phyloP scores from a whole-genome alignment of 2,329 filamentous ascomycete species.

The Ustilaginoidea virens region DNA sequence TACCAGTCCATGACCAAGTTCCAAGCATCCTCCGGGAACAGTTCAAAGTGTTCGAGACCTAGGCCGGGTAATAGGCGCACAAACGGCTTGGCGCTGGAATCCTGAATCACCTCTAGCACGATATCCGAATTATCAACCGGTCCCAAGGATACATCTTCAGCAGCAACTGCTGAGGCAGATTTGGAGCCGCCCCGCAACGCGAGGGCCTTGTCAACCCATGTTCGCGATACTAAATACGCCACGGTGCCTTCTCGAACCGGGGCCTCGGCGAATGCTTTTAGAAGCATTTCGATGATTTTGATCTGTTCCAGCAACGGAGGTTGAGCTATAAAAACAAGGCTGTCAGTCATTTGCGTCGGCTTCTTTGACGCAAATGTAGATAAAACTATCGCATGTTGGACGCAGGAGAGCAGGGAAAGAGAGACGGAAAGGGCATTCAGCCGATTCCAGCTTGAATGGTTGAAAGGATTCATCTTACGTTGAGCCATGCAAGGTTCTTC shows the following conservation, averaged over 20 bases:
- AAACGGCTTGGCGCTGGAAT: constrained; percentile 39
- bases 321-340: constrained; percentile 8
- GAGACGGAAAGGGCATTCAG: background rate
- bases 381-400: too few species aligned
- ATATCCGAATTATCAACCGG: constrained; percentile 81
- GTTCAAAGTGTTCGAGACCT: constrained; percentile 55
- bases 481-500: constrained; percentile 1
- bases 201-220: constrained; percentile 63
- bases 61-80: constrained; percentile 58
- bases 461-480: constrained; percentile 3
- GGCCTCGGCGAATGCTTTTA: constrained; percentile 33
- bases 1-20: constrained; percentile 71
- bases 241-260: constrained; percentile 54
- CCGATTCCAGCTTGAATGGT: background rate
- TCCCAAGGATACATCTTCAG: constrained; percentile 47
- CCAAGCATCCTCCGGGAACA: constrained; percentile 72
- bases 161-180: constrained; percentile 41
- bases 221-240: constrained; percentile 62
- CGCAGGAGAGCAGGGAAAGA: background rate
- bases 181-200: constrained; percentile 46
- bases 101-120: constrained; percentile 43
- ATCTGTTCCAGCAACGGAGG: constrained; percentile 46
- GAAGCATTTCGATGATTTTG: constrained; percentile 49
- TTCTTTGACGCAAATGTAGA: too few species aligned
- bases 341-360: constrained; percentile 3